Evolutionary conservation across 331 rosid species (phyloP).

Genomic region (Quercus lobata): DNA sequence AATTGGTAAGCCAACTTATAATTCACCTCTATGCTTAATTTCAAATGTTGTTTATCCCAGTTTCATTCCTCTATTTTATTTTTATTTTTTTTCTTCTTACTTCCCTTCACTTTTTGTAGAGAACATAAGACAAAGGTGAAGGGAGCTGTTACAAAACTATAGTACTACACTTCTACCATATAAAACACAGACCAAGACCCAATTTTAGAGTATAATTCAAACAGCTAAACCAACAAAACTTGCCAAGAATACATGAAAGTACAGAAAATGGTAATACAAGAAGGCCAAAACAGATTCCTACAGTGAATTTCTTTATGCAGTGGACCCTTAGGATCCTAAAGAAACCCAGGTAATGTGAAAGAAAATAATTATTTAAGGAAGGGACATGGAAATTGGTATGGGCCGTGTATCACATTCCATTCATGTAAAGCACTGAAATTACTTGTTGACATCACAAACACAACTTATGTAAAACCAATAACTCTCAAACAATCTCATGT

Average conservation of each 20-base stretch:
- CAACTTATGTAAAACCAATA: neutral
- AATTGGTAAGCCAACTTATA: neutral
- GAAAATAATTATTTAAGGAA: neutral
- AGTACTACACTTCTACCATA: neutral
- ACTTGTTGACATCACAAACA: neutral
- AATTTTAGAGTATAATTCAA: too few relatives aligned
- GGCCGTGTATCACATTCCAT: neutral
- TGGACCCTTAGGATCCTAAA: neutral
- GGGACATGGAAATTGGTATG: neutral
- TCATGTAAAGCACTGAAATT: neutral
- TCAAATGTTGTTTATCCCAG: neutral
- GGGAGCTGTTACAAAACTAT: neutral
- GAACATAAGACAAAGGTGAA: neutral
- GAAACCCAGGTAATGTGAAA: neutral
- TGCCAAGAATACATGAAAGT: neutral
- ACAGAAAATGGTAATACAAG: neutral
- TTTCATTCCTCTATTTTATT: neutral
- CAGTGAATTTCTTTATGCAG: neutral
- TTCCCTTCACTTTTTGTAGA: neutral
- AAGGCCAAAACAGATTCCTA: neutral
- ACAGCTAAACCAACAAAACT: neutral
- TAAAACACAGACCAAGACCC: neutral
- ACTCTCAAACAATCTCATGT: neutral
- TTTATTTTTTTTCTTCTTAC: neutral
- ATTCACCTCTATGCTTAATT: neutral